Evolutionary conservation across 192 early-diverging fungal species (phyloP).

Genomic region (Ramicandelaber brevisporus): DNA sequence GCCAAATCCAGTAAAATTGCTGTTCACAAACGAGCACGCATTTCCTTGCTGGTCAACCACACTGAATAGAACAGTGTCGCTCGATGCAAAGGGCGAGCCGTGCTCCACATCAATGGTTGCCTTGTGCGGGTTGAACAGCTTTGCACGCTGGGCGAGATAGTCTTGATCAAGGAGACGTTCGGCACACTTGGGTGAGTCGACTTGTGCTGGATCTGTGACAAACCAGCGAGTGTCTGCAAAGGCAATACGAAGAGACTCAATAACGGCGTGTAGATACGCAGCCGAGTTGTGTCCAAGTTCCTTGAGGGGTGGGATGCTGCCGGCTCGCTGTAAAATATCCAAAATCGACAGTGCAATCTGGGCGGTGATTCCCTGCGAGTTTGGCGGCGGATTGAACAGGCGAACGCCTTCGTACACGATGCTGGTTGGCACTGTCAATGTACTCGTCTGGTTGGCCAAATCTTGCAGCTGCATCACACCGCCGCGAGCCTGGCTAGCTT

Average conservation of each 20-base stretch:
- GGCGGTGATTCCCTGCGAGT: conserved; percentile 45
- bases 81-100: conserved; percentile 29
- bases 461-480: conserved; percentile 41
- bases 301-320: conserved; percentile 9
- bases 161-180: conserved; percentile 20
- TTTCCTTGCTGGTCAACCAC: conserved; percentile 51
- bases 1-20: conserved; percentile 23
- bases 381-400: conserved; percentile 49
- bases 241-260: conserved; percentile 40
- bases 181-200: conserved; percentile 17
- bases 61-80: conserved; percentile 53
- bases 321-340: conserved; percentile 17
- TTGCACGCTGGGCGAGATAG: conserved; percentile 26
- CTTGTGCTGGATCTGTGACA: conserved; percentile 34
- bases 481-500: conserved; percentile 17
- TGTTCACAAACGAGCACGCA: conserved; percentile 56
- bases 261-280: conserved; percentile 35
- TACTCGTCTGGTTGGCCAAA: conserved; percentile 21
- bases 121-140: conserved; percentile 18
- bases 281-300: conserved; percentile 23
- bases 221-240: conserved; percentile 46
- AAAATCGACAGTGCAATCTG: conserved; percentile 43
- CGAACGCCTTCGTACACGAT: conserved; percentile 27
- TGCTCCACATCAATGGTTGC: conserved; percentile 20
- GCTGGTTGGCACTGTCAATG: conserved; percentile 26